phyloP scores from a whole-genome alignment of 2,329 filamentous ascomycete species.

The Aspergillus pseudoviridinutans region DNA sequence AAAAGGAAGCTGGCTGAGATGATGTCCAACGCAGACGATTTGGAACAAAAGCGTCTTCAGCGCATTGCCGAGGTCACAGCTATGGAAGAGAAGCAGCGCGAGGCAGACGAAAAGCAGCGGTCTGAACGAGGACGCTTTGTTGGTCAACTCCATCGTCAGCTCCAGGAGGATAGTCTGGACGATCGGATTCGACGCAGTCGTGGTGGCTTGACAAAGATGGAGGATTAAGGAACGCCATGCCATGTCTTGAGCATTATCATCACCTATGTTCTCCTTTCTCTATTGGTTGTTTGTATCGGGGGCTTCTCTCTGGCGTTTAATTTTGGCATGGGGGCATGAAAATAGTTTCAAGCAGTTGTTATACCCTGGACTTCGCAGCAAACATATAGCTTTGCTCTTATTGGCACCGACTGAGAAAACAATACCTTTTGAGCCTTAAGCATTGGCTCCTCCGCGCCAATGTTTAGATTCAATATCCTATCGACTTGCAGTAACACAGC shows the following conservation, averaged over 20 bases:
- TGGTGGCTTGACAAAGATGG: constrained; percentile 29
- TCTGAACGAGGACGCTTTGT: constrained; percentile 34
- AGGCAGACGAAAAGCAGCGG: constrained; percentile 58
- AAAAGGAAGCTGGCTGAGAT: constrained; percentile 62
- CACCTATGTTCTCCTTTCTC: neutral
- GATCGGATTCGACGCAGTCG: constrained; percentile 32
- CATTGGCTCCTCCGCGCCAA: neutral
- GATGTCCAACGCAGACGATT: constrained; percentile 65
- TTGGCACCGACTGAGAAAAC: neutral
- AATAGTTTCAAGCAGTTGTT: neutral
- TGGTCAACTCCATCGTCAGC: constrained; percentile 29
- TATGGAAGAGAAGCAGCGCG: constrained; percentile 59
- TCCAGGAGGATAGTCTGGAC: constrained; percentile 33
- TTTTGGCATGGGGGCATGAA: neutral
- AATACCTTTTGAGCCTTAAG: neutral
- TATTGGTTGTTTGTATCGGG: neutral
- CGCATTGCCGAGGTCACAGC: constrained; percentile 65
- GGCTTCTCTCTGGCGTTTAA: neutral
- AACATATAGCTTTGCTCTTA: neutral
- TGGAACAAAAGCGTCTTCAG: constrained; percentile 67
- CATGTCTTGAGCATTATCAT: neutral
- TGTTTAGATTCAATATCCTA: neutral
- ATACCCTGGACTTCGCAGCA: neutral
- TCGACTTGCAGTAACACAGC: neutral
- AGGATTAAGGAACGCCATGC: constrained; percentile 16